Evolutionary conservation across 2,329 filamentous ascomycete genomes (phyloP).

Genomic region (Neophaeococcomyces mojaviensis): DNA sequence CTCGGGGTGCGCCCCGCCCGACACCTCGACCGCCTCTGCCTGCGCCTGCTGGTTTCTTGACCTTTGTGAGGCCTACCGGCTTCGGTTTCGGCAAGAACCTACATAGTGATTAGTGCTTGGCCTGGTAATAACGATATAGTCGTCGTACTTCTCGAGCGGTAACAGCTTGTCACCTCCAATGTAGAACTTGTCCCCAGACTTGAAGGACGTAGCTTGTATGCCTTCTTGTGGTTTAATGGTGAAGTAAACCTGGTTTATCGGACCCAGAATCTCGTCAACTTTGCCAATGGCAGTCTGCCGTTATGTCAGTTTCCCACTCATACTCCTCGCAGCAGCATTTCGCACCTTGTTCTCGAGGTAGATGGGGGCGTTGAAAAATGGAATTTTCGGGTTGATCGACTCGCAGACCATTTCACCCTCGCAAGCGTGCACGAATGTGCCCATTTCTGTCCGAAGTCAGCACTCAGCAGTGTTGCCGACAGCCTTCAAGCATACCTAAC

Average conservation of each 20-base stretch:
- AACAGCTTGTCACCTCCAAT: slow-evolving; percentile 91
- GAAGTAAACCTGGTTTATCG: slow-evolving; percentile 97
- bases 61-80: slow-evolving; percentile 35
- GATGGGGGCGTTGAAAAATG: slow-evolving; percentile 98
- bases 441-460: slow-evolving; percentile 61
- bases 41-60: slow-evolving; percentile 32
- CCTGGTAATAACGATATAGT: not conserved
- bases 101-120: slow-evolving; percentile 20
- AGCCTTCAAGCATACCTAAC: slow-evolving; percentile 36
- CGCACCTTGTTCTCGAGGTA: slow-evolving; percentile 95
- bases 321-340: not conserved
- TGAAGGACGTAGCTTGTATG: slow-evolving; percentile 91
- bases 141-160: slow-evolving; percentile 68
- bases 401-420: slow-evolving; percentile 98
- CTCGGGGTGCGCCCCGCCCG: slow-evolving; percentile 33
- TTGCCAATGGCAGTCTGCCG: slow-evolving; percentile 76
- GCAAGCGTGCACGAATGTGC: slow-evolving; percentile 84
- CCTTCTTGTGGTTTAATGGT: slow-evolving; percentile 96
- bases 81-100: slow-evolving; percentile 93
- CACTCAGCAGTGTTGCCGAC: slow-evolving; percentile 25
- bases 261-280: slow-evolving; percentile 94
- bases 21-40: slow-evolving; percentile 33
- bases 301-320: slow-evolving; percentile 3
- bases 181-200: slow-evolving; percentile 94
- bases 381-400: slow-evolving; percentile 89